Evolutionary conservation across 2,329 filamentous ascomycete genomes (phyloP).

Genomic region (Karstenula rhodostoma): DNA sequence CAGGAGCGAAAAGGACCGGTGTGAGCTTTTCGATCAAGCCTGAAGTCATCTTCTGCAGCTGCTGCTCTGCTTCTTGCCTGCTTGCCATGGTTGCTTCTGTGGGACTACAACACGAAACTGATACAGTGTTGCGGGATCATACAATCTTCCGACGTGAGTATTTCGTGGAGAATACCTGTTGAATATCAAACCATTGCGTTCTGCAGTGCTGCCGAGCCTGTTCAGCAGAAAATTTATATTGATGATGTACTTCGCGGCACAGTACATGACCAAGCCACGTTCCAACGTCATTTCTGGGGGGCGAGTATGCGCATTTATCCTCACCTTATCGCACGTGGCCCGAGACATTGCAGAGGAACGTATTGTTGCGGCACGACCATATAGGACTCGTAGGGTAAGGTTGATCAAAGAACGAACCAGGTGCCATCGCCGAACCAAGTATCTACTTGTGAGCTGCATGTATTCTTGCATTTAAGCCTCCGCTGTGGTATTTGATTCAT

Average conservation of each 20-base stretch:
- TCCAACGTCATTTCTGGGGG: neutral
- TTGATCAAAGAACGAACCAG: too few relatives aligned
- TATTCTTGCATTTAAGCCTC: too few relatives aligned
- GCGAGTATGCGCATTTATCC: neutral
- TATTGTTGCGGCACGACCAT: too few relatives aligned
- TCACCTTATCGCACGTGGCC: neutral
- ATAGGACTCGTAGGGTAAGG: too few relatives aligned
- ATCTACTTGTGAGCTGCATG: too few relatives aligned
- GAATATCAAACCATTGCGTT: neutral
- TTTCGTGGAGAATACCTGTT: neutral
- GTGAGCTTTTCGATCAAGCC: slow-evolving; percentile 8
- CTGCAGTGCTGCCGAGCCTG: neutral
- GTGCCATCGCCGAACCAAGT: too few relatives aligned
- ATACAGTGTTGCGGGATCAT: neutral
- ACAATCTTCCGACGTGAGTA: neutral
- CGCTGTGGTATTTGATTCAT: too few relatives aligned
- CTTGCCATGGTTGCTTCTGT: neutral
- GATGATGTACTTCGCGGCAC: neutral
- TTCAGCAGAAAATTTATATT: neutral
- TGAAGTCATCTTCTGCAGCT: slow-evolving; percentile 5
- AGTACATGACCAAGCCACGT: neutral
- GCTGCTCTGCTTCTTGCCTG: slow-evolving; percentile 3
- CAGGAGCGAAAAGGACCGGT: slow-evolving; percentile 8
- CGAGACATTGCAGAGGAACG: too few relatives aligned
- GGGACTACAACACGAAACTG: neutral